These are phyloP conservation scores for Aegilops umbellulata DNA, from an alignment of 176 grass and related monocot genomes.

Conservation along the genomic window DNA sequence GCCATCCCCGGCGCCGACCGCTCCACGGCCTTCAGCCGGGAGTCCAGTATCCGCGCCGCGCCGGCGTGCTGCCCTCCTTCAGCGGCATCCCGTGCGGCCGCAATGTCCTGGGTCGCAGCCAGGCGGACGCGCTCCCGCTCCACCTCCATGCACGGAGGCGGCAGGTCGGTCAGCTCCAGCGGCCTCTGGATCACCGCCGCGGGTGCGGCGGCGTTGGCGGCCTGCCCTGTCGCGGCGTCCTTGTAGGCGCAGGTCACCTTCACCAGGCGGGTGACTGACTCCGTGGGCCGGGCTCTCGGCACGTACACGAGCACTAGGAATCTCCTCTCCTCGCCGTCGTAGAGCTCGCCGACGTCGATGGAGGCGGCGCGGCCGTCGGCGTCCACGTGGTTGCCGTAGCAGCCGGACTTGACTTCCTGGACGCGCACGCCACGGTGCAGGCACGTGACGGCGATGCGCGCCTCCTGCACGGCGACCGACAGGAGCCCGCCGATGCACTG, in stretches of 20 bases:
- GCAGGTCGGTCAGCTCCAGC: neutral
- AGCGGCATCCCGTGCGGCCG: constrained; percentile 26
- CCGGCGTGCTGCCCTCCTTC: constrained; percentile 30
- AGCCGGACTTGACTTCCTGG: constrained; percentile 46
- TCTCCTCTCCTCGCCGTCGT: constrained; percentile 76
- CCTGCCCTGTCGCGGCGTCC: constrained; percentile 44
- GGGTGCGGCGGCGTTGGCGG: constrained; percentile 23
- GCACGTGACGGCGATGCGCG: neutral
- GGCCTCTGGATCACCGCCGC: constrained; percentile 34
- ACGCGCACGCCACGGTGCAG: constrained; percentile 35
- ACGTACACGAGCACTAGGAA: constrained; percentile 55
- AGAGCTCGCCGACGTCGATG: constrained; percentile 66
- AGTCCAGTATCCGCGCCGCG: constrained; percentile 31
- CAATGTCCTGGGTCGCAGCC: constrained; percentile 35
- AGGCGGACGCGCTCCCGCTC: constrained; percentile 37
- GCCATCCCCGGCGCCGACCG: constrained; percentile 28
- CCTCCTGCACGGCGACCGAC: neutral
- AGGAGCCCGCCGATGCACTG: neutral
- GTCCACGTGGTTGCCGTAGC: constrained; percentile 42
- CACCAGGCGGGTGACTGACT: constrained; percentile 30
- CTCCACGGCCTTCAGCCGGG: neutral
- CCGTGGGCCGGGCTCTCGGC: constrained; percentile 7
- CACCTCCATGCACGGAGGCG: constrained; percentile 41
- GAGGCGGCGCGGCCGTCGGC: constrained; percentile 29
- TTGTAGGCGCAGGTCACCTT: constrained; percentile 44